Percentiles rank a stretch among this genome's conserved stretches.
phyloP scores from a whole-genome alignment of 768 basidiomycete species.

The Amyloporia xantha region DNA sequence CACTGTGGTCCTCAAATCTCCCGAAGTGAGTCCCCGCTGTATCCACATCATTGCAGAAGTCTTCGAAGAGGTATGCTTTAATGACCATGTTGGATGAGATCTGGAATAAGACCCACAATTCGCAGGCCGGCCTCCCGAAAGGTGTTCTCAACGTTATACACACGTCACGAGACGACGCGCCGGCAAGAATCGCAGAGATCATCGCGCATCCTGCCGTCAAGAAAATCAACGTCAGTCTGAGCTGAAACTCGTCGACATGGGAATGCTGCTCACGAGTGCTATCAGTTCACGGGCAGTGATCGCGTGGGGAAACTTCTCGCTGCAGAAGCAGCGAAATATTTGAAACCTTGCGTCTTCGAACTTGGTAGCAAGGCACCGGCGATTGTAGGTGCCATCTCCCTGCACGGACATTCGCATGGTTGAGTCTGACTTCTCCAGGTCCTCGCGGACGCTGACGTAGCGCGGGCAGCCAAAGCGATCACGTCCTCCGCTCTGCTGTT shows the following conservation, averaged over 20 bases:
- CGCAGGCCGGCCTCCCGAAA: conserved; percentile 52
- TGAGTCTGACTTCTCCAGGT: conserved; percentile 26
- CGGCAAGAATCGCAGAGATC: conserved; percentile 40
- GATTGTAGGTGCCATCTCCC: conserved; percentile 31
- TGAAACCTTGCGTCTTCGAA: conserved; percentile 51
- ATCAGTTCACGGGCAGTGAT: conserved; percentile 52
- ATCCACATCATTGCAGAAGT: conserved; percentile 41
- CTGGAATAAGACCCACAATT: background rate
- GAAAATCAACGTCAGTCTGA: conserved; percentile 41
- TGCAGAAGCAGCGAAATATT: conserved; percentile 44
- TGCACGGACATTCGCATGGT: background rate
- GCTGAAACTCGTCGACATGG: background rate
- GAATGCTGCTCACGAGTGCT: background rate
- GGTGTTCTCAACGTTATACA: conserved; percentile 55
- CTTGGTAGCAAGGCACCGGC: conserved; percentile 50
- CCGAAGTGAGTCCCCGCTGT: conserved; percentile 42
- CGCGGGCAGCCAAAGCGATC: conserved; percentile 45
- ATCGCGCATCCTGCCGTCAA: conserved; percentile 49
- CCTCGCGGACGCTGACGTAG: conserved; percentile 45
- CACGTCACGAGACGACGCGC: conserved; percentile 36
- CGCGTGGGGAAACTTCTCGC: conserved; percentile 48
- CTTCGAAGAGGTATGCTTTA: conserved; percentile 33
- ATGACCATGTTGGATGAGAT: background rate
- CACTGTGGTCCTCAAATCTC: conserved; percentile 47
- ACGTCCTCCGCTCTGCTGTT: conserved; percentile 37